Percentiles rank a stretch among this genome's conserved stretches.
Evolutionary conservation across 1,284 basidiomycete species (phyloP).

Genomic region (Malassezia japonica): DNA sequence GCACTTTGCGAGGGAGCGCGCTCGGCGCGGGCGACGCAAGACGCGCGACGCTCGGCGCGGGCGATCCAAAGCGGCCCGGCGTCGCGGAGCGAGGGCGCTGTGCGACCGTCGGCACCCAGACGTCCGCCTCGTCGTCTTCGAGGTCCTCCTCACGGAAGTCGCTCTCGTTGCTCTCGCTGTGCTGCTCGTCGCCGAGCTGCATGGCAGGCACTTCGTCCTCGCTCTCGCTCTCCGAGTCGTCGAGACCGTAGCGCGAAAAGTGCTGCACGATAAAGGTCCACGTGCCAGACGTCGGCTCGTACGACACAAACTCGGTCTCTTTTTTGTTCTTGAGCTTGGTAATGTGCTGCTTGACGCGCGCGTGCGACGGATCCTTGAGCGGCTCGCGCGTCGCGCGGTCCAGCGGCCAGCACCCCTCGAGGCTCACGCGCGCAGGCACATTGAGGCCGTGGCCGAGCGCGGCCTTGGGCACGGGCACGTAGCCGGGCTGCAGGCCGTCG

Average conservation of each 20-base stretch:
- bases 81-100: constrained; percentile 8
- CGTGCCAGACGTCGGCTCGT: constrained; percentile 67
- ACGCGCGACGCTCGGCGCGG: constrained; percentile 5
- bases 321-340: constrained; percentile 75
- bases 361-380: constrained; percentile 70
- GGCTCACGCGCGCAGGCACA: constrained; percentile 67
- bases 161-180: constrained; percentile 4
- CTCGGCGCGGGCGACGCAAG: constrained; percentile 2
- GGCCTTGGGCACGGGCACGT: constrained; percentile 52
- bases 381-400: constrained; percentile 86
- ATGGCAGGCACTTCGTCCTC: constrained; percentile 28
- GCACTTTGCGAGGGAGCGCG: constrained; percentile 35
- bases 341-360: constrained; percentile 62
- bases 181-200: constrained; percentile 18
- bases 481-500: constrained; percentile 39
- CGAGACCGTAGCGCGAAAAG: constrained; percentile 55
- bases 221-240: constrained; percentile 37
- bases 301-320: constrained; percentile 74
- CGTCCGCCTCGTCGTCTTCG: background rate
- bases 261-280: constrained; percentile 93
- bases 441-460: constrained; percentile 77
- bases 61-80: constrained; percentile 7
- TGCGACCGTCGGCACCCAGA: background rate
- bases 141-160: constrained; percentile 17
- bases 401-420: constrained; percentile 75